Conservation (phyloP, 2,329 filamentous ascomycete genomes). For the Myriosclerotinia curreyana region DNA sequence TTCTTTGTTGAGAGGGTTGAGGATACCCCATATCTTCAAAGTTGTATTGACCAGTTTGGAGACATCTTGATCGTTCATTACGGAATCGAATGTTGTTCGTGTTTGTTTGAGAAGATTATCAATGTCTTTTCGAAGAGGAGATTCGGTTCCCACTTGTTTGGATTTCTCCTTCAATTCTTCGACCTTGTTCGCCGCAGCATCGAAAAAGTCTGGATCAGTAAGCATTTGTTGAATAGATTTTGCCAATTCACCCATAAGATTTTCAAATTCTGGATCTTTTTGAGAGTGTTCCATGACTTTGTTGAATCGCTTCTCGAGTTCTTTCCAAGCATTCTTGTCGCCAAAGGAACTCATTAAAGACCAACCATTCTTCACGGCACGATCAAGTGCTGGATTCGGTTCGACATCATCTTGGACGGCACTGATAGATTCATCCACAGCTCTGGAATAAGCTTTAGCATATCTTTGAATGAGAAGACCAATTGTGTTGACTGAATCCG, state of each 20-base stretch:
- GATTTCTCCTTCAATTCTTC: constrained; percentile 51
- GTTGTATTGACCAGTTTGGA: constrained; percentile 65
- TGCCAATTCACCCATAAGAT: constrained; percentile 69
- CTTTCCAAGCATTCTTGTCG: constrained; percentile 69
- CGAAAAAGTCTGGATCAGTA: constrained; percentile 82
- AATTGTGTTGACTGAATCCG: constrained; percentile 78
- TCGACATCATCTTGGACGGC: constrained; percentile 68
- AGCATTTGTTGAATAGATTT: constrained; percentile 76
- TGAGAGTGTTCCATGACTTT: constrained; percentile 70
- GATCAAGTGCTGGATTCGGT: constrained; percentile 70
- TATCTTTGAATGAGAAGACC: constrained; percentile 75
- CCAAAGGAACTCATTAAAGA: constrained; percentile 76
- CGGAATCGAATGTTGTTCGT: constrained; percentile 63
- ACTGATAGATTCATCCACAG: constrained; percentile 63
- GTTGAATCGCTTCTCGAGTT: constrained; percentile 65
- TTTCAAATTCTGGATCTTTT: constrained; percentile 79
- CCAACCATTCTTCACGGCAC: constrained; percentile 79
- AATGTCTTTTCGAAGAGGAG: constrained; percentile 68
- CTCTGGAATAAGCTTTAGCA: constrained; percentile 71
- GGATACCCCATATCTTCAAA: constrained; percentile 63
- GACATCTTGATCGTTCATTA: constrained; percentile 69
- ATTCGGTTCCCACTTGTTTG: constrained; percentile 63
- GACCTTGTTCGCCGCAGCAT: constrained; percentile 58
- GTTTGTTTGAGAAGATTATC: constrained; percentile 68
- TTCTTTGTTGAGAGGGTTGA: constrained; percentile 63